These are phyloP conservation scores for Huntiella decipiens DNA, from an alignment of 2,329 filamentous ascomycete species.

Conservation along the genomic window DNA sequence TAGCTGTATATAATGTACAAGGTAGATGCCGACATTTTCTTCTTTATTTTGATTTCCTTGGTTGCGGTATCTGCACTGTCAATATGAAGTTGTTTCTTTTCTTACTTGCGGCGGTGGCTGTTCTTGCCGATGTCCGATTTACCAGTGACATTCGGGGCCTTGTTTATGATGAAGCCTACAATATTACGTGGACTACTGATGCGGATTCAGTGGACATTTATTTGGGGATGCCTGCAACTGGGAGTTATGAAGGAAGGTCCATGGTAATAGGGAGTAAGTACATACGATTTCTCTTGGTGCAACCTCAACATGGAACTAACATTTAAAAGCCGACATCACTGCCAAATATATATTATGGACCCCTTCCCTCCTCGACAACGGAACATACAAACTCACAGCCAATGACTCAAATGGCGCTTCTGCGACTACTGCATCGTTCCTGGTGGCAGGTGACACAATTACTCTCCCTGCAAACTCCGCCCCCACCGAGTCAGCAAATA, in stretches of 20 bases:
- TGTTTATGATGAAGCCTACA: background rate
- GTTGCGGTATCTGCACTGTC: background rate
- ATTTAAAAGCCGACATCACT: too few species aligned
- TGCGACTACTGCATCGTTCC: background rate
- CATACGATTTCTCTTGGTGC: too few species aligned
- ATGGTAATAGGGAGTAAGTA: background rate
- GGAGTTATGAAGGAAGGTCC: background rate
- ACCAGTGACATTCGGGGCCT: too few species aligned
- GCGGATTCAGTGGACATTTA: constrained; percentile 2
- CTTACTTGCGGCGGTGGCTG: too few species aligned
- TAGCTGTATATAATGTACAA: too few species aligned
- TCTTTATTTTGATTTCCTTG: too few species aligned
- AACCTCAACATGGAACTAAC: too few species aligned
- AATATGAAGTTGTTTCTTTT: background rate
- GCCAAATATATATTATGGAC: too few species aligned
- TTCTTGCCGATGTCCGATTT: too few species aligned
- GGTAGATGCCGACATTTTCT: too few species aligned
- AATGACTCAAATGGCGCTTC: background rate
- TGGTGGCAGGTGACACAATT: too few species aligned
- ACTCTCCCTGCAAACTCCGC: background rate
- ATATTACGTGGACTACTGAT: constrained; percentile 5
- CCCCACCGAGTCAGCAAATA: background rate
- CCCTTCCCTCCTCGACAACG: background rate
- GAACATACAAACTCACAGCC: background rate
- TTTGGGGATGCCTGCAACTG: background rate